phyloP scores from a whole-genome alignment of 805 yeast genomes.

The Metschnikowia cubensis region DNA sequence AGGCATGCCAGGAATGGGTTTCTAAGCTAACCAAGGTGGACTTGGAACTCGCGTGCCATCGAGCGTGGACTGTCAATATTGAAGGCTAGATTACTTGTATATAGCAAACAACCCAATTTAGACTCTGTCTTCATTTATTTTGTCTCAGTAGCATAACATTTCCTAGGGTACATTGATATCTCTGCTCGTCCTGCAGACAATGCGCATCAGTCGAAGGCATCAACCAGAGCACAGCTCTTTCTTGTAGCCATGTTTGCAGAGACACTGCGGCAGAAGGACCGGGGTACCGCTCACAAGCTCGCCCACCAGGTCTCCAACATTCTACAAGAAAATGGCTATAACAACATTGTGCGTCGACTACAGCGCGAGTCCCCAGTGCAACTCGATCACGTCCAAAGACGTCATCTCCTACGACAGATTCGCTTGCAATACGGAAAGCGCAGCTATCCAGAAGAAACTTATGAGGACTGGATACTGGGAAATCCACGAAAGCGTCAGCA shows the following conservation, averaged over 20 bases:
- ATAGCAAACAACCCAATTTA: slow-evolving; percentile 5
- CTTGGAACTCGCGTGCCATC: background rate
- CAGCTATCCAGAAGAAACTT: slow-evolving; percentile 13
- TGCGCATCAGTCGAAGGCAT: background rate
- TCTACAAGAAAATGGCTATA: background rate
- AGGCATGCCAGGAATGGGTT: slow-evolving; percentile 30
- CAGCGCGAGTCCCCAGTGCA: background rate
- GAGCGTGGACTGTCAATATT: background rate
- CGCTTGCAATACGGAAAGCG: slow-evolving; percentile 9
- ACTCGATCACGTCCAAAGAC: slow-evolving; percentile 6
- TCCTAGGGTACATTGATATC: background rate
- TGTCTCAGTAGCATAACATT: background rate
- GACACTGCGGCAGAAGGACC: slow-evolving; percentile 1
- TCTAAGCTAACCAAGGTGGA: slow-evolving; percentile 15
- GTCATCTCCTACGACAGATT: slow-evolving; percentile 17
- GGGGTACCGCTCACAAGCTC: background rate
- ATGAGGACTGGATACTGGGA: slow-evolving; percentile 14
- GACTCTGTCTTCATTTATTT: background rate
- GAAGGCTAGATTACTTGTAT: slow-evolving; percentile 5
- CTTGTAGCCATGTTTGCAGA: slow-evolving; percentile 3
- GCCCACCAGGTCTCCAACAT: background rate
- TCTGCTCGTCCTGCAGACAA: background rate
- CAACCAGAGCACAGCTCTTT: background rate
- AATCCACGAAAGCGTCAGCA: background rate
- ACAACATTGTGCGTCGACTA: background rate